phyloP scores from a whole-genome alignment of 1,284 basidiomycete genomes.

The Irpex sp. region DNA sequence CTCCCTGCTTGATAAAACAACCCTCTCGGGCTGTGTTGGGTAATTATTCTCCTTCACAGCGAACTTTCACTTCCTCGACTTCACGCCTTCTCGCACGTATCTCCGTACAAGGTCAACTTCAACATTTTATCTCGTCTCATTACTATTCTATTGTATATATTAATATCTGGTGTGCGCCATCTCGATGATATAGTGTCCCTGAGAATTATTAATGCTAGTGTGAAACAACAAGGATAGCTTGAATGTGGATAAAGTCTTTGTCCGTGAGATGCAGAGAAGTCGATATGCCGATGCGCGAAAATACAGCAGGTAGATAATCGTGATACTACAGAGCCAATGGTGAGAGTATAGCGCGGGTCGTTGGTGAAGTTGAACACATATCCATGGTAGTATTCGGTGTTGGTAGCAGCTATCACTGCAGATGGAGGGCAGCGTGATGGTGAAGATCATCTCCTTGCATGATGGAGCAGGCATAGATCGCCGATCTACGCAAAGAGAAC shows the following conservation, averaged over 20 bases:
- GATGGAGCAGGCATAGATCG: background rate
- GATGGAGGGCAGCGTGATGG: background rate
- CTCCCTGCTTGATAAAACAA: background rate
- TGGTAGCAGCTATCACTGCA: background rate
- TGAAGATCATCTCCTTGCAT: background rate
- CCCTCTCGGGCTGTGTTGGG: too few species aligned
- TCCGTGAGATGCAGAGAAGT: background rate
- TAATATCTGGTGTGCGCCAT: background rate
- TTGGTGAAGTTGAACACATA: background rate
- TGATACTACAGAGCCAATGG: too few species aligned
- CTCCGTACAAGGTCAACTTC: too few species aligned
- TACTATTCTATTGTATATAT: background rate
- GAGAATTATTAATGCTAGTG: background rate
- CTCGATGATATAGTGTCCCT: background rate
- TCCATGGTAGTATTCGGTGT: background rate
- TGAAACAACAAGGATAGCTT: background rate
- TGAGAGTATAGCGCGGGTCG: background rate
- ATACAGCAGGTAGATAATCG: too few species aligned
- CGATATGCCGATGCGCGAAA: too few species aligned
- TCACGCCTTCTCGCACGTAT: background rate
- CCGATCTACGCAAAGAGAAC: constrained; percentile 24
- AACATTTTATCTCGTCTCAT: background rate
- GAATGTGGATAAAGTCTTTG: background rate
- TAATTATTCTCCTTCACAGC: too few species aligned
- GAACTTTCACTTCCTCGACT: background rate